These are phyloP conservation scores for Venturia aucupariae DNA, from an alignment of 2,329 filamentous ascomycete species.

Conservation along the genomic window DNA sequence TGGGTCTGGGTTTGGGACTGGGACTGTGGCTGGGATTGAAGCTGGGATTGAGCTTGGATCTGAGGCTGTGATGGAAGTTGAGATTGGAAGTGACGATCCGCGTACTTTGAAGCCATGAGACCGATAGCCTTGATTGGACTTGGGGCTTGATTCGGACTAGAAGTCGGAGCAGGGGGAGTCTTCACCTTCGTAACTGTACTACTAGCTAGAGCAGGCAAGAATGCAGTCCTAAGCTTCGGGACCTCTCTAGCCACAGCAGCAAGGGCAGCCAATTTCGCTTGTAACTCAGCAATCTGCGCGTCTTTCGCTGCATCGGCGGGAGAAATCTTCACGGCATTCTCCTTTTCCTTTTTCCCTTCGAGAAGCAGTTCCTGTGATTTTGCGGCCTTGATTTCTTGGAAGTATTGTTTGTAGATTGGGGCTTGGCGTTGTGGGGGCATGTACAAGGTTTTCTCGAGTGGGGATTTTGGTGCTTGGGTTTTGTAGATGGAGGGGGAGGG, in stretches of 20 bases:
- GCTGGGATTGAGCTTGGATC: no score
- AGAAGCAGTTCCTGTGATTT: background rate
- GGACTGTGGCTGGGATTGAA: no score
- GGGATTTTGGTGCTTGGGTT: background rate
- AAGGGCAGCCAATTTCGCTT: background rate
- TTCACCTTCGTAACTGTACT: background rate
- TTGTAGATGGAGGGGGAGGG: background rate
- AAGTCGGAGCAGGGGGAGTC: background rate
- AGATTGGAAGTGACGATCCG: background rate
- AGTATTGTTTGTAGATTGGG: slow-evolving; percentile 8
- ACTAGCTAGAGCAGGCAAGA: background rate
- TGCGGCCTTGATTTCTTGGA: background rate
- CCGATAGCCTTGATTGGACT: background rate
- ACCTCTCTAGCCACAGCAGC: background rate
- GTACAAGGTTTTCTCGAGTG: background rate
- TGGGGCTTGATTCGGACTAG: background rate
- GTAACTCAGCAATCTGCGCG: background rate
- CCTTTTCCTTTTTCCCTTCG: background rate
- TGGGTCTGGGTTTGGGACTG: no score
- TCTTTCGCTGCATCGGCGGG: background rate
- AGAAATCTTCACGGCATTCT: background rate
- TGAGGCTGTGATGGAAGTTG: no score
- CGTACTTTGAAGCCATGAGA: background rate
- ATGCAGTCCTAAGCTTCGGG: background rate
- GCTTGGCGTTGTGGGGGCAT: background rate